Conservation (phyloP, 2,329 filamentous ascomycete genomes). For the Teratosphaeria zuluensis region DNA sequence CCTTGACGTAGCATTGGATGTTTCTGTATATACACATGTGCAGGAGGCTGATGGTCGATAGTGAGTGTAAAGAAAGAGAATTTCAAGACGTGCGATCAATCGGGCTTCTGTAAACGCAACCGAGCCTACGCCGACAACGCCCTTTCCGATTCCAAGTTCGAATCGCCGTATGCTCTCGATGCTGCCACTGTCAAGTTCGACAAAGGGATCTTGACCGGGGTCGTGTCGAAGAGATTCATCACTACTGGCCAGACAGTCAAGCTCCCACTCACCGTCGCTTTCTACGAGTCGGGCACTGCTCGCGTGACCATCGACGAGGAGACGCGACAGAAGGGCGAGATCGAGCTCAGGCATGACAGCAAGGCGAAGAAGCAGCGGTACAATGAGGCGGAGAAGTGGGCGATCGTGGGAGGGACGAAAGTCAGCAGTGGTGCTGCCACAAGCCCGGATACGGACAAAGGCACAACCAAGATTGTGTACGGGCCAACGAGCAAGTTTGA, state of each 20-base stretch:
- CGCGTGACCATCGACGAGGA: conserved; percentile 88
- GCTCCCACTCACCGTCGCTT: conserved; percentile 75
- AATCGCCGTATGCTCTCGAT: conserved; percentile 69
- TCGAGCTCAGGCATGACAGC: conserved; percentile 77
- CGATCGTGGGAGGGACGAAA: conserved; percentile 70
- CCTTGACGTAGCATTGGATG: not conserved
- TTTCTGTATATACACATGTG: not conserved
- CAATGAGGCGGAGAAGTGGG: conserved; percentile 81
- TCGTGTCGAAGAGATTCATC: conserved; percentile 69
- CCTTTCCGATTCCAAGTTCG: conserved; percentile 57
- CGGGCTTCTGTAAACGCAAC: conserved; percentile 95
- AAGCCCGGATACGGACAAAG: conserved; percentile 53
- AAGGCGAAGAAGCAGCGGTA: conserved; percentile 83
- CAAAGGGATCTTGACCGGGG: conserved; percentile 68
- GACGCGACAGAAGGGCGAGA: conserved; percentile 76
- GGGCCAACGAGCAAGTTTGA: conserved; percentile 68
- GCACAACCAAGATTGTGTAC: conserved; percentile 65
- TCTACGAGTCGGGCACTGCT: conserved; percentile 80
- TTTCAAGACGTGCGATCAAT: conserved; percentile 94
- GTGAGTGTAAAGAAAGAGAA: conserved; percentile 87
- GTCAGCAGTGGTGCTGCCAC: conserved; percentile 63
- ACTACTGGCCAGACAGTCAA: conserved; percentile 58
- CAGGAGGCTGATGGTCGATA: conserved; percentile 27
- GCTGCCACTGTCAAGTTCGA: conserved; percentile 64
- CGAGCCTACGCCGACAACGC: conserved; percentile 77